These are phyloP conservation scores for Lactifluus hygrophoroides DNA, from an alignment of 768 basidiomycete genomes.

Conservation along the genomic window DNA sequence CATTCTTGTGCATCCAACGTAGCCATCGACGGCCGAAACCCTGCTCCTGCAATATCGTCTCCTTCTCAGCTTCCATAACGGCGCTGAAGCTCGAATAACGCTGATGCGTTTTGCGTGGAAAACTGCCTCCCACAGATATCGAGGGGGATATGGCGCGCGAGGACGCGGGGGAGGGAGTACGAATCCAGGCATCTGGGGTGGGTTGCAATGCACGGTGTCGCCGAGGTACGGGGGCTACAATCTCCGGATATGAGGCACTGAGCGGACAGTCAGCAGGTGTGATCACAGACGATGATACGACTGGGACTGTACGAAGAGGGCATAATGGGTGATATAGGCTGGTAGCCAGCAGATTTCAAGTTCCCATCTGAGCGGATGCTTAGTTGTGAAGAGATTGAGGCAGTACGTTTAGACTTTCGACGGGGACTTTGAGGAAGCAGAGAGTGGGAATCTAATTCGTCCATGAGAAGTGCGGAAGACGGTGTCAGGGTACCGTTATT, in stretches of 20 bases:
- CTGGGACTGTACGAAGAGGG: slow-evolving; percentile 1
- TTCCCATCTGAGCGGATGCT: slow-evolving; percentile 1
- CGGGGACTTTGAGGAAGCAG: neutral
- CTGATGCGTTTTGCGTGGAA: slow-evolving; percentile 52
- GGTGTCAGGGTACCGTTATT: neutral
- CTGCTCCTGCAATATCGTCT: slow-evolving; percentile 22
- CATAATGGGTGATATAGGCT: slow-evolving; percentile 2
- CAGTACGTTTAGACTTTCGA: neutral
- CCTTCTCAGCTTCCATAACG: slow-evolving; percentile 32
- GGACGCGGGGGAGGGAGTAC: slow-evolving; percentile 12
- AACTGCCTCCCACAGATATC: slow-evolving; percentile 44
- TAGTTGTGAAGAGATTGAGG: slow-evolving; percentile 9
- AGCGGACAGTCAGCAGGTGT: neutral
- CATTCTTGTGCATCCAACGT: slow-evolving; percentile 71
- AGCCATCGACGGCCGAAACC: slow-evolving; percentile 57
- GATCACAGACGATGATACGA: neutral
- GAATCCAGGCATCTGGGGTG: slow-evolving; percentile 12
- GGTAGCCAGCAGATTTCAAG: neutral
- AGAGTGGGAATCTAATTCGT: neutral
- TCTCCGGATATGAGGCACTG: slow-evolving; percentile 9
- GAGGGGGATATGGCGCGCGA: neutral
- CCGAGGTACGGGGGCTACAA: slow-evolving; percentile 7
- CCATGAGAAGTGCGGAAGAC: neutral
- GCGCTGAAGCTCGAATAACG: slow-evolving; percentile 35
- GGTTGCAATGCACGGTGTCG: slow-evolving; percentile 12